A percentile compares a stretch with the other conserved stretches of the same genome.
Conservation (phyloP, 192 early-diverging fungal species). For the Spizellomyces punctatus region DNA sequence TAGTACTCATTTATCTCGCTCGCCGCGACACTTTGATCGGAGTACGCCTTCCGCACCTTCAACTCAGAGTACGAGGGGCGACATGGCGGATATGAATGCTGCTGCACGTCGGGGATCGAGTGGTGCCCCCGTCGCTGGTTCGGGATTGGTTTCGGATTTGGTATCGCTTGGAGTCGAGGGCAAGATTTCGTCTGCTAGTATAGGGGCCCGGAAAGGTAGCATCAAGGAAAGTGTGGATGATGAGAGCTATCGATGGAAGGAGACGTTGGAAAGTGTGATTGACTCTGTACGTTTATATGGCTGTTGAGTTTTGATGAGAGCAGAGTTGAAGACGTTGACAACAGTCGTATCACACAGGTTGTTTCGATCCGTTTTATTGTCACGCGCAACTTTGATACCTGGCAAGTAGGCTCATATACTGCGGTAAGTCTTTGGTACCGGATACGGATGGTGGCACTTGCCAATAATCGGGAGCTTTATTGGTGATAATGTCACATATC, state of each 20-base stretch:
- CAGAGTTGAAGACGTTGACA: neutral
- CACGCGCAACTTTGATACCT: constrained; percentile 61
- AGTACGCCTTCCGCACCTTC: no score
- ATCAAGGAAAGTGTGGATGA: constrained; percentile 22
- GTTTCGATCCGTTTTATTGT: constrained; percentile 72
- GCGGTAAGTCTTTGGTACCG: constrained; percentile 4
- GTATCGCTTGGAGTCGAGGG: no score
- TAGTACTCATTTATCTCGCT: no score
- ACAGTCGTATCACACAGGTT: constrained; percentile 28
- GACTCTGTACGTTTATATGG: constrained; percentile 15
- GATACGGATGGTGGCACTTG: neutral
- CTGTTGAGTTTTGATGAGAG: neutral
- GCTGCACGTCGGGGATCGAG: no score
- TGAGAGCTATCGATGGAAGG: constrained; percentile 33
- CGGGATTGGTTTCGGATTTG: no score
- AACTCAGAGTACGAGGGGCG: no score
- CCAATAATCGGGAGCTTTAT: constrained; percentile 34
- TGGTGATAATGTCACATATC: neutral
- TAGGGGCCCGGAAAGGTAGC: constrained; percentile 15
- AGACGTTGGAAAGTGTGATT: constrained; percentile 34
- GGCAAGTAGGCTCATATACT: constrained; percentile 37
- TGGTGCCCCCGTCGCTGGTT: no score
- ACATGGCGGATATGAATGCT: no score
- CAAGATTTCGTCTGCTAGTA: neutral
- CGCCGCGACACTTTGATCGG: no score